A percentile compares a stretch with the other conserved stretches of the same genome.
These are phyloP conservation scores for Fomitopsis pinicola DNA, from an alignment of 1,284 basidiomycete genomes.

Conservation along the genomic window DNA sequence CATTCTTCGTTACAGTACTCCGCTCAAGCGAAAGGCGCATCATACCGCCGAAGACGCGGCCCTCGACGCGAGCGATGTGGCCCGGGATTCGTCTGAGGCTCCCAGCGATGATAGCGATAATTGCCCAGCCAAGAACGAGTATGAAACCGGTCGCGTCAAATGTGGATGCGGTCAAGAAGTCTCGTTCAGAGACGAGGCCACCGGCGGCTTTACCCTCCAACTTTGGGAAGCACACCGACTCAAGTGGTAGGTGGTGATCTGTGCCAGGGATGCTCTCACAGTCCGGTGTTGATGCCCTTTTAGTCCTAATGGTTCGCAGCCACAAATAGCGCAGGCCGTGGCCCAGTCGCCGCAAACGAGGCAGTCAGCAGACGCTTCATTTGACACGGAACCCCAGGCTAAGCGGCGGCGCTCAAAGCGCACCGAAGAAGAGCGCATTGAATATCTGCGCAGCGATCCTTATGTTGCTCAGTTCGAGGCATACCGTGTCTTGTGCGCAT, in stretches of 20 bases:
- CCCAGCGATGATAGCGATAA: constrained; percentile 15
- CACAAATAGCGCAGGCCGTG: constrained; percentile 10
- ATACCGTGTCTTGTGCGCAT: constrained; percentile 71
- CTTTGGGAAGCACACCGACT: constrained; percentile 66
- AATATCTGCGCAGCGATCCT: constrained; percentile 67
- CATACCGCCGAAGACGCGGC: constrained; percentile 21
- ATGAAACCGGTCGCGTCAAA: constrained; percentile 55
- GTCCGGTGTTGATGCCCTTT: background rate
- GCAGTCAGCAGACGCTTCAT: constrained; percentile 17
- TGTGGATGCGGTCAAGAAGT: constrained; percentile 59
- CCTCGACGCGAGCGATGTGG: constrained; percentile 10
- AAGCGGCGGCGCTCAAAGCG: constrained; percentile 68
- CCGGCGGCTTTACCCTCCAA: constrained; percentile 57
- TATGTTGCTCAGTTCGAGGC: constrained; percentile 75
- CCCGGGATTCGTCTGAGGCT: constrained; percentile 12
- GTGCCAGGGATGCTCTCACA: background rate
- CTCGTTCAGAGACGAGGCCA: constrained; percentile 58
- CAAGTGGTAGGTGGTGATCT: constrained; percentile 43
- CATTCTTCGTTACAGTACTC: constrained; percentile 12
- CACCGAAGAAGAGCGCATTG: constrained; percentile 73
- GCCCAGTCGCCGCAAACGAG: background rate
- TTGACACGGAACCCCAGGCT: constrained; percentile 21
- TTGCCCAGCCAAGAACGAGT: constrained; percentile 35
- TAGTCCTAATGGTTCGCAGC: constrained; percentile 23
- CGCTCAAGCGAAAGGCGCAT: constrained; percentile 42